Evolutionary conservation across 441 rosid species (phyloP).

Genomic region (Mallotus japonicus): DNA sequence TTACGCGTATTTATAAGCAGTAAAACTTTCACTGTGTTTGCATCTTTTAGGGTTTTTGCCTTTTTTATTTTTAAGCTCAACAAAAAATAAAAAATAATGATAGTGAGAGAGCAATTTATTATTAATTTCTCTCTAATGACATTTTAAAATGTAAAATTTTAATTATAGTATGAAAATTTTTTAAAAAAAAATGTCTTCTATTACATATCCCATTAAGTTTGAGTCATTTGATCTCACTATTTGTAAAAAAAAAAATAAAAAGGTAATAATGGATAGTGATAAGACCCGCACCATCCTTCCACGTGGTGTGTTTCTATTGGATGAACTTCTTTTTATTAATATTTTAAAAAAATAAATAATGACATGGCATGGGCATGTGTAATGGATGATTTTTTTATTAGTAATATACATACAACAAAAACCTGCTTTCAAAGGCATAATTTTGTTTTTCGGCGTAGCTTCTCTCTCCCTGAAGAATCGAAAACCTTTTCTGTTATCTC

Average conservation of each 20-base stretch:
- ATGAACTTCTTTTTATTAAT: background rate
- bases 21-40: slow-evolving; percentile 23
- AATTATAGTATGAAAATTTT: too few relatives aligned
- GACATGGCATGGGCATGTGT: slow-evolving; percentile 38
- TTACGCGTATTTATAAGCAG: slow-evolving; percentile 31
- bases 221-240: too few relatives aligned
- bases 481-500: slow-evolving; percentile 28
- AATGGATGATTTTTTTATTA: slow-evolving; percentile 23
- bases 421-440: slow-evolving; percentile 41
- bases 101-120: too few relatives aligned
- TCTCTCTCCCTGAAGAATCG: slow-evolving; percentile 37
- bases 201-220: too few relatives aligned
- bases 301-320: slow-evolving; percentile 40
- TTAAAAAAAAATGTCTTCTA: too few relatives aligned
- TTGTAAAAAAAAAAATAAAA: background rate
- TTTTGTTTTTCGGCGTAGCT: slow-evolving; percentile 19
- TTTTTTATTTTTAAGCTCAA: background rate
- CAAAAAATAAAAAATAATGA: too few relatives aligned
- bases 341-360: slow-evolving; percentile 2
- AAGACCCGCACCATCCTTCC: slow-evolving; percentile 57
- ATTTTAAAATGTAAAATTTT: too few relatives aligned
- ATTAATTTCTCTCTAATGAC: too few relatives aligned
- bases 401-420: slow-evolving; percentile 29
- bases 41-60: slow-evolving; percentile 51
- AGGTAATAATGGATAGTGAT: slow-evolving; percentile 49